These are phyloP conservation scores for Diatrype stigma DNA, from an alignment of 2,329 filamentous ascomycete species.

Conservation along the genomic window DNA sequence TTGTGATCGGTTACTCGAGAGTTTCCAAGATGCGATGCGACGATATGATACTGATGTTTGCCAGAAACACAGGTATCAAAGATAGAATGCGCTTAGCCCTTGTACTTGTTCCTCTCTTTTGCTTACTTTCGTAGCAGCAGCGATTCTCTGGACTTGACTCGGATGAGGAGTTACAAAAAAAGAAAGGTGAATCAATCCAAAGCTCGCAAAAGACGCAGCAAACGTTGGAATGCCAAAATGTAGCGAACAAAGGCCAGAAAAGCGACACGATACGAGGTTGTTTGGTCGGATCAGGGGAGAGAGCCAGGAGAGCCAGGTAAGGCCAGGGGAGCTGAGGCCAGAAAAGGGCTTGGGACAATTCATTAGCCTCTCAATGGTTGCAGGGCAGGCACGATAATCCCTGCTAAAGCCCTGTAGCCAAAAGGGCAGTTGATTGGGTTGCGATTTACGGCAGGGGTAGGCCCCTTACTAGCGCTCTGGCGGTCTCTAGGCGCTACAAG, in stretches of 20 bases:
- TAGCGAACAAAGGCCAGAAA: background rate
- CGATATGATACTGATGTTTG: background rate
- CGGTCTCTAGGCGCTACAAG: no score
- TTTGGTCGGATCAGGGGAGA: background rate
- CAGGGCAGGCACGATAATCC: no score
- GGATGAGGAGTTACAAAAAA: no score
- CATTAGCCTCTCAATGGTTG: background rate
- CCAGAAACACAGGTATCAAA: background rate
- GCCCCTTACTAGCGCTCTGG: background rate
- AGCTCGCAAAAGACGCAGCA: no score
- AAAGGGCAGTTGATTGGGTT: background rate
- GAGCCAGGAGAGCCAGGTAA: background rate
- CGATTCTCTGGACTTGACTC: no score
- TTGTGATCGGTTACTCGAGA: no score
- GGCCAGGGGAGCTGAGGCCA: background rate
- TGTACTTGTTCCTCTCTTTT: background rate
- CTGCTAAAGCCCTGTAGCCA: background rate
- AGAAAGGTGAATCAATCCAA: no score
- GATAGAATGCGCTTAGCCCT: background rate
- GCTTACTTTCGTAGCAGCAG: background rate
- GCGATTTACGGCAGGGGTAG: background rate
- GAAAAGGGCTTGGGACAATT: background rate
- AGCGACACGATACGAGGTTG: background rate
- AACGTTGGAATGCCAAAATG: no score
- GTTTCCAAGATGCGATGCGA: no score